Conservation (phyloP, 257 asterid species). For the Echites panduratus region DNA sequence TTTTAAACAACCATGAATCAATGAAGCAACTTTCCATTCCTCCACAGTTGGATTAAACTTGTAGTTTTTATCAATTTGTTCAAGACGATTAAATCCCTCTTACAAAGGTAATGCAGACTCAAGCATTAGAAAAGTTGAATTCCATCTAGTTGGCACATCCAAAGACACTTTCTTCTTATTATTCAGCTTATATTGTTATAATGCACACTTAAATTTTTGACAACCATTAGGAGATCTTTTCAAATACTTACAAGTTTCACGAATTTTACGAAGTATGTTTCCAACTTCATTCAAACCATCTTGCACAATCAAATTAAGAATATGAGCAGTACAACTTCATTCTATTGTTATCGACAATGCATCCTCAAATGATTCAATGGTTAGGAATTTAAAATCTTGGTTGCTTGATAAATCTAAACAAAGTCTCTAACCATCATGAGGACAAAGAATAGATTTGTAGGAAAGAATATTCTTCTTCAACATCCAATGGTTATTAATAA, state of each 20-base stretch:
- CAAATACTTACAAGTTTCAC: neutral
- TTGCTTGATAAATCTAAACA: neutral
- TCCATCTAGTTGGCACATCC: neutral
- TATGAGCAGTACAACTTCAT: conserved; percentile 12
- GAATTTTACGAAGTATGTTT: neutral
- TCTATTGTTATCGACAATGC: no score
- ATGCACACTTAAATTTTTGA: neutral
- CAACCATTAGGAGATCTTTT: neutral
- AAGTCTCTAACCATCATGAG: neutral
- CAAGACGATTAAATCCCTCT: neutral
- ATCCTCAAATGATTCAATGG: no score
- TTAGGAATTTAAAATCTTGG: no score
- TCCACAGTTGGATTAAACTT: neutral
- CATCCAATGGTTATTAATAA: neutral
- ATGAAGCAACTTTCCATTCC: neutral
- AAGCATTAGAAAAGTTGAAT: neutral
- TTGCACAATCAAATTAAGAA: conserved; percentile 14
- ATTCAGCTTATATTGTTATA: neutral
- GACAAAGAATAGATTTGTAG: neutral
- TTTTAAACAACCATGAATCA: neutral
- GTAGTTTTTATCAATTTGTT: neutral
- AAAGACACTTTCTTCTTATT: neutral
- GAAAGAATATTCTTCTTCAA: neutral
- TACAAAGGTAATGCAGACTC: neutral
- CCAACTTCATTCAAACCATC: neutral